These are phyloP conservation scores for Aspergillus leporis DNA, from an alignment of 495 filamentous ascomycete genomes.

Conservation along the genomic window DNA sequence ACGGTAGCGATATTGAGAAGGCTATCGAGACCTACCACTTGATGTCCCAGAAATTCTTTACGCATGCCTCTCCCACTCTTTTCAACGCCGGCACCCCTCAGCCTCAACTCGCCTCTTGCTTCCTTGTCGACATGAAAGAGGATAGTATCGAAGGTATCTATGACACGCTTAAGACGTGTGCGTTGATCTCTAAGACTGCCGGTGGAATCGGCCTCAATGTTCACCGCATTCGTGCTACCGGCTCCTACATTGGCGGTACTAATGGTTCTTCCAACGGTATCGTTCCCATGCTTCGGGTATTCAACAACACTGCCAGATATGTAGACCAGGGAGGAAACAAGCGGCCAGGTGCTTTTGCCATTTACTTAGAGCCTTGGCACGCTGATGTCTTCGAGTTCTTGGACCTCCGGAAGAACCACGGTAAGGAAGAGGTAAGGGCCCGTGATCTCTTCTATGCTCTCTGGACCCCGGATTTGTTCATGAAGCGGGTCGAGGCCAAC, in stretches of 20 bases:
- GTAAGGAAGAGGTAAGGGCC: slow-evolving; percentile 95
- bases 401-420: slow-evolving; percentile 98
- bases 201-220: slow-evolving; percentile 96
- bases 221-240: slow-evolving; percentile 93
- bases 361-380: slow-evolving; percentile 99
- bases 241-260: slow-evolving; percentile 95
- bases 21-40: slow-evolving; percentile 96
- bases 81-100: slow-evolving; percentile 97
- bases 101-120: slow-evolving; percentile 93
- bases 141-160: slow-evolving; percentile 99
- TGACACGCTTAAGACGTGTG: slow-evolving; percentile 97
- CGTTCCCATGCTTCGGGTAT: slow-evolving; percentile 96
- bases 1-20: slow-evolving; percentile 90
- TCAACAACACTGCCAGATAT: slow-evolving; percentile 98
- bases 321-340: slow-evolving; percentile 99
- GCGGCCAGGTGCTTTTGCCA: slow-evolving; percentile 95
- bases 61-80: slow-evolving; percentile 93
- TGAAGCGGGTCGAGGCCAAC: slow-evolving; percentile 97
- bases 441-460: slow-evolving; percentile 97
- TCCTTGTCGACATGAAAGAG: slow-evolving; percentile 97
- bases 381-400: slow-evolving; percentile 96
- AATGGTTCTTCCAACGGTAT: slow-evolving; percentile 98
- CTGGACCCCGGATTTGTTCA: slow-evolving; percentile 99
- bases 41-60: slow-evolving; percentile 98
- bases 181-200: slow-evolving; percentile 99